Evolutionary conservation across 2,329 filamentous ascomycete species (phyloP).

Genomic region (Trichoderma cornu-damae): DNA sequence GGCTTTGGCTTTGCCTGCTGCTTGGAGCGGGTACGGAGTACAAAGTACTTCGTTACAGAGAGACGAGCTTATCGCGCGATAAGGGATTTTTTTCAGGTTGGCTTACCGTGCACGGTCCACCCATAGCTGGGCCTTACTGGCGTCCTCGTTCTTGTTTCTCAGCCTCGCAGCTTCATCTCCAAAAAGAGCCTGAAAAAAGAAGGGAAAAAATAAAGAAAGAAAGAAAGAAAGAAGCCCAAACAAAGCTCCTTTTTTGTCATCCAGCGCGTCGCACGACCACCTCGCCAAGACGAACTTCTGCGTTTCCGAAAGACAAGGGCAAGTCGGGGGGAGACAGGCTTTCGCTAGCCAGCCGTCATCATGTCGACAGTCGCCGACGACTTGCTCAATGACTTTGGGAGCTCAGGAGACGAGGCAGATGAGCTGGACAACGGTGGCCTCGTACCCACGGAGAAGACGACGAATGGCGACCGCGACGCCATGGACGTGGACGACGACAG

Average conservation of each 20-base stretch:
- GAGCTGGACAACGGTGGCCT: constrained; percentile 51
- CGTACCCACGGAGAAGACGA: constrained; percentile 39
- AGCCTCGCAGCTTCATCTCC: constrained; percentile 26
- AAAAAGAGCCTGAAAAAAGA: too few relatives aligned
- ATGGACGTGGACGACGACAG: constrained; percentile 51
- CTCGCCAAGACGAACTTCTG: background rate
- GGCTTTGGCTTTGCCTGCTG: too few relatives aligned
- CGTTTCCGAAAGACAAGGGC: background rate
- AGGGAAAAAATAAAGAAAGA: too few relatives aligned
- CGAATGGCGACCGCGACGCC: constrained; percentile 35
- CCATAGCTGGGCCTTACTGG: constrained; percentile 16
- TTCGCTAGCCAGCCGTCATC: constrained; percentile 23
- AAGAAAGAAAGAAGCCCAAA: constrained; percentile 21
- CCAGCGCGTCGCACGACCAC: background rate
- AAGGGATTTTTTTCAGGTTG: background rate
- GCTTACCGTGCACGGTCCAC: constrained; percentile 21
- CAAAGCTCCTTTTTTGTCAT: background rate
- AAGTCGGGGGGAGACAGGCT: background rate
- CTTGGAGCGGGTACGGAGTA: background rate
- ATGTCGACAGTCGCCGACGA: constrained; percentile 95
- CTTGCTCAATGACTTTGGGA: constrained; percentile 66
- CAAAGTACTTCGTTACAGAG: too few relatives aligned
- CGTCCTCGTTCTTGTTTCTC: constrained; percentile 18
- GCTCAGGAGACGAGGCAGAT: constrained; percentile 68
- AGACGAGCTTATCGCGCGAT: constrained; percentile 16